phyloP scores from a whole-genome alignment of 148 eudicot species.

The Dianthus caryophyllus region DNA sequence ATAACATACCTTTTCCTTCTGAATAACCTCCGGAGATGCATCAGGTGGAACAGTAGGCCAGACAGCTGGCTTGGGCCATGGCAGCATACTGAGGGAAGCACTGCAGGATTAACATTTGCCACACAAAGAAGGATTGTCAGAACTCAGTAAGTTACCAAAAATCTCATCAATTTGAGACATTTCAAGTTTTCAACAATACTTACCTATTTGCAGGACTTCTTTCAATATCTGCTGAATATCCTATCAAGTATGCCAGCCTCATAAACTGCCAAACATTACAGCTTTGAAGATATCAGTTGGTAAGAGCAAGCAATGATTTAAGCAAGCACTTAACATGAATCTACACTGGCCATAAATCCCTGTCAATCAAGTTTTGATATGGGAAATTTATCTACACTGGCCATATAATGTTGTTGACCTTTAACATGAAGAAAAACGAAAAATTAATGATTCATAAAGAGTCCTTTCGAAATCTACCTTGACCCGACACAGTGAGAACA shows the following conservation, averaged over 20 bases:
- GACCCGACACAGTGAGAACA: slow-evolving; percentile 72
- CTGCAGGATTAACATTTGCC: slow-evolving; percentile 33
- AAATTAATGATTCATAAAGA: background rate
- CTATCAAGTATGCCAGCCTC: slow-evolving; percentile 93
- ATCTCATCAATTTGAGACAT: background rate
- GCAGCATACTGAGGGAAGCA: slow-evolving; percentile 88
- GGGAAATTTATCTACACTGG: background rate
- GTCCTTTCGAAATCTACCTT: slow-evolving; percentile 44
- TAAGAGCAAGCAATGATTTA: background rate
- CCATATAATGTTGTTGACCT: background rate
- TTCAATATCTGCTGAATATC: slow-evolving; percentile 78
- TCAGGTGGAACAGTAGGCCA: slow-evolving; percentile 92
- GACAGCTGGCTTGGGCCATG: slow-evolving; percentile 94
- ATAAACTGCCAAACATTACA: slow-evolving; percentile 63
- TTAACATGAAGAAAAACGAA: background rate
- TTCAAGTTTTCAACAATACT: background rate
- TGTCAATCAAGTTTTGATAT: background rate
- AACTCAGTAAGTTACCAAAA: slow-evolving; percentile 7
- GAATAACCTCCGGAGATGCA: slow-evolving; percentile 77
- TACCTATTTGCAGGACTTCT: slow-evolving; percentile 97
- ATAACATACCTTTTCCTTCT: slow-evolving; percentile 74
- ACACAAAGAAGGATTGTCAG: background rate
- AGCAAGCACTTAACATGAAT: no score
- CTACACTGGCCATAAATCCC: background rate
- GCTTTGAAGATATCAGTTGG: background rate